A percentile compares a stretch with the other conserved stretches of the same genome.
Evolutionary conservation across 2,329 filamentous ascomycete genomes (phyloP).

Genomic region (Pyrenochaeta sp.): DNA sequence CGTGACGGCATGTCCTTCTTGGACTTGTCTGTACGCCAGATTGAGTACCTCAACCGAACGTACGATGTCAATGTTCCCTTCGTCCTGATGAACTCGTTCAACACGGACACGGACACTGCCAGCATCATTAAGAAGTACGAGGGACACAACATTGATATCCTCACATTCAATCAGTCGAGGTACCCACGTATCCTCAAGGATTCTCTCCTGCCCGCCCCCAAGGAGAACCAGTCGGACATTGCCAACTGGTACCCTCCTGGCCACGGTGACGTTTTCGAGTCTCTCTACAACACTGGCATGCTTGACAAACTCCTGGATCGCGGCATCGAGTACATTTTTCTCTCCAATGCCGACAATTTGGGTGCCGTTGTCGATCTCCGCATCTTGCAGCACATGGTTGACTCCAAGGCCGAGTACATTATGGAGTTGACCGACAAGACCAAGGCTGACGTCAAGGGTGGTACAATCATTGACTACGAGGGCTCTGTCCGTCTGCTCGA

Average conservation of each 20-base stretch:
- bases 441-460: constrained; percentile 99
- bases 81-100: constrained; percentile 99
- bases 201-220: constrained; percentile 94
- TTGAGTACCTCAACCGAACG: constrained; percentile 98
- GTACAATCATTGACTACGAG: constrained; percentile 99
- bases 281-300: constrained; percentile 97
- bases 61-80: constrained; percentile 98
- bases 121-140: constrained; percentile 99
- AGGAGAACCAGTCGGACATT: constrained; percentile 84
- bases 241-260: constrained; percentile 99
- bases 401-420: constrained; percentile 97
- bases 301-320: constrained; percentile 95
- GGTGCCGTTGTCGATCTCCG: constrained; percentile 97
- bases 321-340: constrained; percentile 96
- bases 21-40: constrained; percentile 97
- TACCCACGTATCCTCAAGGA: constrained; percentile 99
- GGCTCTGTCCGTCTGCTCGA: constrained; percentile 95
- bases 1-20: constrained; percentile 99
- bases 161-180: constrained; percentile 99
- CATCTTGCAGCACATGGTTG: constrained; percentile 99
- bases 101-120: constrained; percentile 97
- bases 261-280: constrained; percentile 99
- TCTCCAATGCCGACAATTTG: constrained; percentile 99
- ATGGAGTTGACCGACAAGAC: constrained; percentile 99
- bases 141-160: constrained; percentile 98